Evolutionary conservation across 768 basidiomycete genomes (phyloP).

Genomic region (Rhodosporidiobolus sp.): DNA sequence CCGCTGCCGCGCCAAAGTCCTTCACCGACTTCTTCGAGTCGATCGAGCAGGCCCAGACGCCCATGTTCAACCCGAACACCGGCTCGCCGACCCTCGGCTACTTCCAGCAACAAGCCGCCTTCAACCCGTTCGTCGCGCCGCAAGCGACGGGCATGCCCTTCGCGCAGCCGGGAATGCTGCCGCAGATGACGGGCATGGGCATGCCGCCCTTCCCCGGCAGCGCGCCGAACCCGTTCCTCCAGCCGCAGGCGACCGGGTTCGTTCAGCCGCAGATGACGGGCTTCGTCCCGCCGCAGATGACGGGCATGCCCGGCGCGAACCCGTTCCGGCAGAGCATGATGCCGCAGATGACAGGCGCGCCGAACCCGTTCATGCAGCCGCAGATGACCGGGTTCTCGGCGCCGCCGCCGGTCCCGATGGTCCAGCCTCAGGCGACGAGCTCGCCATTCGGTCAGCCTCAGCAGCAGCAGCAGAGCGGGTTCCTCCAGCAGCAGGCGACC

Average conservation of each 20-base stretch:
- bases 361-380: slow-evolving; percentile 8
- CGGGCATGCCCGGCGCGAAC: slow-evolving; percentile 51
- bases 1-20: slow-evolving; percentile 52
- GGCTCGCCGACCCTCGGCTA: slow-evolving; percentile 53
- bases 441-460: slow-evolving; percentile 32
- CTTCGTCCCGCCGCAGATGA: slow-evolving; percentile 54
- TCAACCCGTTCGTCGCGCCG: slow-evolving; percentile 74
- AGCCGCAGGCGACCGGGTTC: slow-evolving; percentile 43
- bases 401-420: slow-evolving; percentile 1
- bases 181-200: slow-evolving; percentile 49
- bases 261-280: slow-evolving; percentile 36
- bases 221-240: slow-evolving; percentile 53
- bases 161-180: slow-evolving; percentile 45
- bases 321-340: slow-evolving; percentile 53
- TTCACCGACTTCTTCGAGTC: slow-evolving; percentile 81
- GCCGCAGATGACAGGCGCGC: slow-evolving; percentile 15
- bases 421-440: slow-evolving; percentile 6
- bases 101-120: slow-evolving; percentile 53
- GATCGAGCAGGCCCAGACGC: slow-evolving; percentile 75
- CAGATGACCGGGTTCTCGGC: slow-evolving; percentile 28
- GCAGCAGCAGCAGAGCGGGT: slow-evolving; percentile 40
- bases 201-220: slow-evolving; percentile 12
- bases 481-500: slow-evolving; percentile 10
- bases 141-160: slow-evolving; percentile 49
- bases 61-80: slow-evolving; percentile 66